Base-by-base conservation (phyloP, 2,329 filamentous ascomycete genomes). In the Phaeoacremonium minimum region DNA sequence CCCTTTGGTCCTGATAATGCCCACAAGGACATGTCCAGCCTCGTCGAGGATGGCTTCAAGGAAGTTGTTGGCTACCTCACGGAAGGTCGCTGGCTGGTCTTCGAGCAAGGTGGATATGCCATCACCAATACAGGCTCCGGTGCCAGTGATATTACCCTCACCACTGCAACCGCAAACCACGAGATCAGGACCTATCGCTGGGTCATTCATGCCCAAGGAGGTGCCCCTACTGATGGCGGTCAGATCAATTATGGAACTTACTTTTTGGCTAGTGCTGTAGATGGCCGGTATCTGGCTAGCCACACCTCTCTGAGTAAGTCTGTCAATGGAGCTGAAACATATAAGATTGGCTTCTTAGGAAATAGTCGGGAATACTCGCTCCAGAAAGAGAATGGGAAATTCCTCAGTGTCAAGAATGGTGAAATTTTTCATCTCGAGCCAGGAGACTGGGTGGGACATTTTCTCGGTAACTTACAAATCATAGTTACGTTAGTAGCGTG, bases 21-120 rank as follows among this genome's bases (percentile, higher is more conserved):
- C n/a, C n/a, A n/a, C n/a, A n/a, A n/a, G n/a, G n/a, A n/a, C n/a
- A n/a, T n/a, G n/a, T n/a, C n/a, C n/a, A n/a, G n/a, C n/a, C n/a
- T n/a, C n/a, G 68, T 66, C n/a, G 73, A 77, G 45, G 55, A 69
- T 22, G 74, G 74, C 2, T 77, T 67, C 61, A 78, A 78, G 52
- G 47, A 61, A 19, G 60, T 72, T 18, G 57, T 73, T 3, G 73
- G 74, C 2, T 57, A 64, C 15, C 53, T 77, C 16, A 77, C 71
- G 5, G 73, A 77, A 47, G 74, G 73, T 8, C 68, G 72, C n/a
- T 75, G 69, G 46, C 58, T 77, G 12, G 66, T 69, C 4, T 69
- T 77, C 36, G 71, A 74, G 46, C 52, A 56, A 36, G 50, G 56
- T 20, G 66, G 66, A n/a, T 56, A 49, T 14, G 69, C 69, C 0